Conservation (phyloP, 495 filamentous ascomycete species). For the Aspergillus mulundensis region DNA sequence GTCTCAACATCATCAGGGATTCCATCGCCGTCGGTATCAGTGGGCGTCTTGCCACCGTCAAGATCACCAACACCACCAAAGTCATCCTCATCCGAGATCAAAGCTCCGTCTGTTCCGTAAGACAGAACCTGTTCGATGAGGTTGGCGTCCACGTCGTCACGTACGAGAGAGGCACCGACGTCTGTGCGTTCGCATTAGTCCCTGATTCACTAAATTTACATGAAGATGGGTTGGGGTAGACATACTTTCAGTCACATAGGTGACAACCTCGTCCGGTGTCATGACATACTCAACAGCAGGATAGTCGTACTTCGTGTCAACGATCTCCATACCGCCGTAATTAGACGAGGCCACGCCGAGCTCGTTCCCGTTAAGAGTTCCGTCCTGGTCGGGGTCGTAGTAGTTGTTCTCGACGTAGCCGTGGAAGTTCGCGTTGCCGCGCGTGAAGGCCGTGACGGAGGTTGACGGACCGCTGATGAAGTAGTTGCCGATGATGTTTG, state of each 20-base stretch:
- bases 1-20: slow-evolving; percentile 18
- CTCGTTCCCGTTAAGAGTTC: slow-evolving; percentile 11
- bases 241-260: slow-evolving; percentile 15
- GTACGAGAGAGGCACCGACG: slow-evolving; percentile 15
- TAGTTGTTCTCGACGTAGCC: slow-evolving; percentile 19
- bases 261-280: slow-evolving; percentile 13
- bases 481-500: slow-evolving; percentile 20
- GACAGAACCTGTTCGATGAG: slow-evolving; percentile 14
- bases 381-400: slow-evolving; percentile 19
- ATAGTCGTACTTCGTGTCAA: slow-evolving; percentile 15
- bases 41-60: slow-evolving; percentile 4
- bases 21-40: slow-evolving; percentile 17
- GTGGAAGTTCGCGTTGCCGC: slow-evolving; percentile 20
- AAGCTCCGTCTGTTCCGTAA: slow-evolving; percentile 9
- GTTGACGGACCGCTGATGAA: slow-evolving; percentile 20
- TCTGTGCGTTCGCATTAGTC: slow-evolving; percentile 3
- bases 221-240: not conserved
- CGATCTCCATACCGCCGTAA: slow-evolving; percentile 18
- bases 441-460: slow-evolving; percentile 16
- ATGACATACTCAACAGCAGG: slow-evolving; percentile 5
- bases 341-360: slow-evolving; percentile 7
- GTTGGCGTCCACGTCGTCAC: slow-evolving; percentile 13
- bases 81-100: slow-evolving; percentile 16
- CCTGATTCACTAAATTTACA: not conserved
- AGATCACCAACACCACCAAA: slow-evolving; percentile 16